Percentiles rank a stretch among this genome's conserved stretches.
Conservation (phyloP, 2,329 filamentous ascomycete species). For the Arthrinium phaeospermum region DNA sequence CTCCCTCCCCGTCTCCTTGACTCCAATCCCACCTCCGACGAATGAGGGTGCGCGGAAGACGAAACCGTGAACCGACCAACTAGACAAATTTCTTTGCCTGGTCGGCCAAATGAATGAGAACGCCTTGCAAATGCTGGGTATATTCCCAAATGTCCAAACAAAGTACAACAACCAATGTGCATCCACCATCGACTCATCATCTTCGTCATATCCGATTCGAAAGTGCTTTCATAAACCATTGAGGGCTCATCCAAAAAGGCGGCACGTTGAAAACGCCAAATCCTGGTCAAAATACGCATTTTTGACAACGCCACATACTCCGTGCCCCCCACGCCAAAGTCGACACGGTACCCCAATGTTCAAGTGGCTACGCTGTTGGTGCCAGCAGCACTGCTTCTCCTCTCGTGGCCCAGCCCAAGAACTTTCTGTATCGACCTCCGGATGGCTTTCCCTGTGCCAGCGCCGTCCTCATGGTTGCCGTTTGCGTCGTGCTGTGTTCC, state of each 20-base stretch:
- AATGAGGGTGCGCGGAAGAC: not conserved
- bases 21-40: not conserved
- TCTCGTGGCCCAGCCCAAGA: slow-evolving; percentile 40
- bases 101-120: not conserved
- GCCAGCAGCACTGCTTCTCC: slow-evolving; percentile 25
- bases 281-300: not conserved
- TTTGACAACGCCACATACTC: slow-evolving; percentile 19
- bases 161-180: not conserved
- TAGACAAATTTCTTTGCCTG: not conserved
- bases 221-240: not conserved
- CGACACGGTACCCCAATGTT: not conserved
- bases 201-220: not conserved
- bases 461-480: slow-evolving; percentile 21
- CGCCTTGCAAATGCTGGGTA: slow-evolving; percentile 16
- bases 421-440: slow-evolving; percentile 43
- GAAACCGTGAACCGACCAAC: not conserved
- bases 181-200: slow-evolving; percentile 11
- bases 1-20: not conserved
- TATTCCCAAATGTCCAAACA: slow-evolving; percentile 10
- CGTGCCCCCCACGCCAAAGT: not conserved
- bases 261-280: not conserved
- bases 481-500: slow-evolving; percentile 19
- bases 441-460: slow-evolving; percentile 34
- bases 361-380: slow-evolving; percentile 23
- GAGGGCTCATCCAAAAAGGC: not conserved